phyloP scores from a whole-genome alignment of 768 basidiomycete genomes.

The Lactifluus echinatus region DNA sequence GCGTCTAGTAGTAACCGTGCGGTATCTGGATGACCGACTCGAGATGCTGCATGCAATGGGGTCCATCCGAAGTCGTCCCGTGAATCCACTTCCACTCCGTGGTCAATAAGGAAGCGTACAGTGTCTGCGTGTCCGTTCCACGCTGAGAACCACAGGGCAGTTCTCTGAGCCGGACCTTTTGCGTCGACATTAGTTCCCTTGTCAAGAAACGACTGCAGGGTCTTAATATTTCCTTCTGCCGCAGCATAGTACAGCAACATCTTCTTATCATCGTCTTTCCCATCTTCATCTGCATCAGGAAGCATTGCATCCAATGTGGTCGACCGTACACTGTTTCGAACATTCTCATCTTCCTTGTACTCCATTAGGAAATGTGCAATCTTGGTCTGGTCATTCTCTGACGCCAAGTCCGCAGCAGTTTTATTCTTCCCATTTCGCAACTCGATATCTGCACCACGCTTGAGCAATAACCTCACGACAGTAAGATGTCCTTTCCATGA shows the following conservation, averaged over 20 bases:
- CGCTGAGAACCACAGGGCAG: background rate
- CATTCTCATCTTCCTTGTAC: background rate
- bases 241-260: background rate
- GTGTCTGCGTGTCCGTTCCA: background rate
- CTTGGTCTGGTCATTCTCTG: background rate
- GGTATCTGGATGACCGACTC: background rate
- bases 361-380: background rate
- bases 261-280: too few species aligned
- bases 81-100: background rate
- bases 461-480: too few species aligned
- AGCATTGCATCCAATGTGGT: background rate
- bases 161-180: background rate
- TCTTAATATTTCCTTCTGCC: background rate
- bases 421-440: background rate
- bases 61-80: background rate
- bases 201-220: background rate
- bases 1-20: background rate
- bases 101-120: background rate
- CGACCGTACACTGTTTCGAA: background rate
- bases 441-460: too few species aligned
- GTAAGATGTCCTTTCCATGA: too few species aligned
- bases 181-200: background rate
- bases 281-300: background rate
- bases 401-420: background rate
- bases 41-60: background rate